A percentile compares a stretch with the other conserved stretches of the same genome.
Evolutionary conservation across 441 rosid genomes (phyloP).

Genomic region (Biscutella laevigata): DNA sequence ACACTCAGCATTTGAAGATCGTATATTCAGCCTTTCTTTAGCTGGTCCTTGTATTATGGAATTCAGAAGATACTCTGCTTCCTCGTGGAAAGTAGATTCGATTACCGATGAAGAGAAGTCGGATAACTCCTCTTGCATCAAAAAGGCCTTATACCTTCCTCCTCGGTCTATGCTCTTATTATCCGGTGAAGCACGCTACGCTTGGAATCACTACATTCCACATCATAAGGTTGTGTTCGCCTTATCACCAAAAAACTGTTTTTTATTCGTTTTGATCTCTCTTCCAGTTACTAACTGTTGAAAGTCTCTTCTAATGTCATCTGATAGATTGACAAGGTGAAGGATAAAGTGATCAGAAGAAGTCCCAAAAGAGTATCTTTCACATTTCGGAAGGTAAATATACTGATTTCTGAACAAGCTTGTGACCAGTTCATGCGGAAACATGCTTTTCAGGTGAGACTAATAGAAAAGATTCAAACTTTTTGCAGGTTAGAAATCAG

Average conservation of each 20-base stretch:
- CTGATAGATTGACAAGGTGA: constrained; percentile 72
- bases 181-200: constrained; percentile 89
- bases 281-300: neutral
- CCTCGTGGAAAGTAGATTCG: constrained; percentile 36
- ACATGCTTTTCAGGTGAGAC: neutral
- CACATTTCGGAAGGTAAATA: constrained; percentile 75
- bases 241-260: neutral
- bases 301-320: constrained; percentile 4
- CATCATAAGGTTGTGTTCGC: constrained; percentile 82
- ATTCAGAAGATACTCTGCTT: constrained; percentile 63
- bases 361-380: constrained; percentile 74
- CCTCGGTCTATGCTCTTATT: constrained; percentile 85
- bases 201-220: constrained; percentile 94
- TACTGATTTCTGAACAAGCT: neutral
- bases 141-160: constrained; percentile 72
- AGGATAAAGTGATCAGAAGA: constrained; percentile 54
- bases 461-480: neutral
- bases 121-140: constrained; percentile 29
- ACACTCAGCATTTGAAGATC: constrained; percentile 90
- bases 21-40: constrained; percentile 85
- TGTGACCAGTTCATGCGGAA: neutral
- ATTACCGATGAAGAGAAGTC: constrained; percentile 31
- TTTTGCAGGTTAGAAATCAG: constrained; percentile 57
- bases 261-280: neutral
- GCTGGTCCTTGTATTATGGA: constrained; percentile 98